Evolutionary conservation across 1,284 basidiomycete species (phyloP), one percentile per base, ranked within the genome.

Genomic region (Cryptococcus sp.): DNA sequence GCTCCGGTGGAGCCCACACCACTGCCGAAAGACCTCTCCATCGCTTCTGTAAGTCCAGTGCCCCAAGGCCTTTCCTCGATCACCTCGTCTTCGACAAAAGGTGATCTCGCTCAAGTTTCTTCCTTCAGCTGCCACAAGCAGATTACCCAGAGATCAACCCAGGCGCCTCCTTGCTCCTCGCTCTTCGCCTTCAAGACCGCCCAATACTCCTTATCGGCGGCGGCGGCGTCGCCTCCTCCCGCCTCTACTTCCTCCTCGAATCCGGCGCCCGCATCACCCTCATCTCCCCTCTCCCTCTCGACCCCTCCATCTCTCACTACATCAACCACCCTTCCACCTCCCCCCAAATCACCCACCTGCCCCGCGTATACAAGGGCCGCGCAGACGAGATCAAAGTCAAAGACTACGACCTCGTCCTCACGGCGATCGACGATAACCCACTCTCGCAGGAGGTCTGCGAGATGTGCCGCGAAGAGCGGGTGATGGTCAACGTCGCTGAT

Each of bases 401-500:
- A 23, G 82, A 81, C 52, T 85, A 84, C 64, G 89, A 93, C 76
- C 89, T 98, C 87, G 91, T 96, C 47, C 84, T 98, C 52, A 95
- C 92, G 2, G 95, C 95, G 13, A 87, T 98, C 50, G 93, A 98
- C 79, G 87, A 96, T 73, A 84, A 86, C 55, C 79, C 81, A 0
- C 80, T 85, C 52, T 90, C 86, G 42, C 61, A 78, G 78, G 50
- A 65, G 36, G 92, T 98, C 53, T 90, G 85, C 70, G 74, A 82
- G 13, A 80, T 88, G 63, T 88, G 88, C 68, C 80, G 91, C 50
- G 79, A 81, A 33, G 81, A 78, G 45, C 83, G 81, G 52, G 88
- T 97, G 51, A 91, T 92, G 3, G 87, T 96, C 61, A 98, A 98
- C 77, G 92, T 94, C 56, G 95, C 96, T 35, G 95, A 98, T 78